Evolutionary conservation across 139 green algal genomes (phyloP), one percentile per base, ranked within the genome.

Genomic region (Coelastrella sp.): DNA sequence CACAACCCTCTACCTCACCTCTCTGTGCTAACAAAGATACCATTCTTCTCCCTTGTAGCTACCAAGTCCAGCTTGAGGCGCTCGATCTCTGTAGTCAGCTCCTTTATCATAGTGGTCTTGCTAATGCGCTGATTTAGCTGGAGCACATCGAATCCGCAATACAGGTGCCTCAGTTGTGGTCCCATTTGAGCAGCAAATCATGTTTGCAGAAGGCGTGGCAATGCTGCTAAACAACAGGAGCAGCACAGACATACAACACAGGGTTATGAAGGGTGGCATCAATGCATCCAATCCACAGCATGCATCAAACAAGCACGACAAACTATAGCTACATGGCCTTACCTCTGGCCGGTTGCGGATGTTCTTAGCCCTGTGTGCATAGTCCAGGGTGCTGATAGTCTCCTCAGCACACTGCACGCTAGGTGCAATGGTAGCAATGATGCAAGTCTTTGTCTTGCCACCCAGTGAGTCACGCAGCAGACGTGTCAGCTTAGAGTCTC

Each of bases 351-450:
- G 96, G 95, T 99, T 99, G 89, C 97, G 97, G 90, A 99, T 99
- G 93, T 98, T 99, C 94, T 99, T 99, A 23, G 98, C 98, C 20
- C 98, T 94, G 92, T 99, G 95, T 54, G 98, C 98, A 87, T 99
- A 99, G 89, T 99, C 98, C 59, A 99, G 94, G n/a, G 98, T 99
- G 92, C 89, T 98, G 80, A 98, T 92, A 0, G 98, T 99, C 94
- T 99, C 98, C 89, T 99, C 98, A 87, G 97, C 92, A 91, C 95
- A 97, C 77, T 95, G 89, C 64, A 97, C 95, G 13, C 95, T 98
- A 22, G 98, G 98, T n/a, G 96, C 97, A 23, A 99, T 98, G 58
- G 98, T 99, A 14, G 98, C 98, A 79, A 99, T 98, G 93, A 99
- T 99, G 95, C 98, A 99, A 4, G 97, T 98, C 94, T 98, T 98